Evolutionary conservation across 805 yeast species (phyloP).

Genomic region (Metschnikowia matae): DNA sequence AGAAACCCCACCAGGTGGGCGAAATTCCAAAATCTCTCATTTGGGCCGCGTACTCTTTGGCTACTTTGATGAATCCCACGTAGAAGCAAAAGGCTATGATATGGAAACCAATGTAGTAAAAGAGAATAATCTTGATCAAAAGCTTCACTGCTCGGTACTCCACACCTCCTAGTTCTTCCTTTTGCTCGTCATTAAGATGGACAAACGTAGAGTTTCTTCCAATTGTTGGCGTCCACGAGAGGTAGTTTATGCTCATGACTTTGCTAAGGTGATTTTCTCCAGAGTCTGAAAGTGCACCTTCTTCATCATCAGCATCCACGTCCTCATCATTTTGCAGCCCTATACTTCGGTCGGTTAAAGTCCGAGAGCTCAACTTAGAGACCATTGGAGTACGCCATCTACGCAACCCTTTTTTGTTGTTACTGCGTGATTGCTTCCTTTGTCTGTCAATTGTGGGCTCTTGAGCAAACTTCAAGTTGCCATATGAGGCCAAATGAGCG

Average conservation of each 20-base stretch:
- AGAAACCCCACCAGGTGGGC: conserved; percentile 92
- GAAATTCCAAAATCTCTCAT: conserved; percentile 57
- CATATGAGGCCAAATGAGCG: not conserved
- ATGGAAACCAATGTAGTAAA: conserved; percentile 77
- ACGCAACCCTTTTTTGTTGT: conserved; percentile 8
- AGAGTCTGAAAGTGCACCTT: conserved; percentile 17
- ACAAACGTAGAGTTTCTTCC: conserved; percentile 93
- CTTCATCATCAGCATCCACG: conserved; percentile 14
- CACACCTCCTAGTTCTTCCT: conserved; percentile 94
- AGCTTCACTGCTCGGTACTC: conserved; percentile 88
- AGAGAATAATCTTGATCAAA: conserved; percentile 57
- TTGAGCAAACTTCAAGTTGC: conserved; percentile 12
- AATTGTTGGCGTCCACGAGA: conserved; percentile 87
- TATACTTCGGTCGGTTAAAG: conserved; percentile 7
- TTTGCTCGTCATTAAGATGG: conserved; percentile 74
- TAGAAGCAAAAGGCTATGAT: conserved; percentile 48
- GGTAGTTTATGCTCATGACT: conserved; percentile 55
- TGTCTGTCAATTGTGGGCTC: conserved; percentile 16
- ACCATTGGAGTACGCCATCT: conserved; percentile 18
- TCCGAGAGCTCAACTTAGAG: conserved; percentile 9
- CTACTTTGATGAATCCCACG: conserved; percentile 52
- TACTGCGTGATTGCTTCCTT: conserved; percentile 5
- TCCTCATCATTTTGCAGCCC: conserved; percentile 10
- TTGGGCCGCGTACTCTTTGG: conserved; percentile 37
- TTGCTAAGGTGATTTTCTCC: conserved; percentile 15